Evolutionary conservation across 1,284 basidiomycete genomes (phyloP).

Genomic region (Phylloporus sp.): DNA sequence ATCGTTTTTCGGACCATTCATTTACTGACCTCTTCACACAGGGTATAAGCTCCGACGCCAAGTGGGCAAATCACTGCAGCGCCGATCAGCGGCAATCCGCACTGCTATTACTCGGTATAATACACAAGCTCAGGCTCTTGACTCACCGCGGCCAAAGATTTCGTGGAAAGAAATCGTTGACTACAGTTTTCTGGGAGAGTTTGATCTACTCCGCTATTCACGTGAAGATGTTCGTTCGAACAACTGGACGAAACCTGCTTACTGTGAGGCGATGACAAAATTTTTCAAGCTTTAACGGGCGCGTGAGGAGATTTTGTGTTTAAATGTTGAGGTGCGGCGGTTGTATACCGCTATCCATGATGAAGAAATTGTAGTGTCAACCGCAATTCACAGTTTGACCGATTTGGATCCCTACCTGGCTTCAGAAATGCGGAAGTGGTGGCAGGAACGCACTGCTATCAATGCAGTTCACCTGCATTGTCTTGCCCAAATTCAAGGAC

Average conservation of each 20-base stretch:
- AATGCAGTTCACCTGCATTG: no score
- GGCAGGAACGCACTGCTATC: no score
- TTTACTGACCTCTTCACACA: not conserved
- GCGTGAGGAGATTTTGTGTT: not conserved
- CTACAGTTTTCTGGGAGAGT: not conserved
- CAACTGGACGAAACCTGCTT: not conserved
- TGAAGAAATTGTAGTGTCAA: not conserved
- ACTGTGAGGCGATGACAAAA: not conserved
- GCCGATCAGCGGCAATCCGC: not conserved
- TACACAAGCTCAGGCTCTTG: not conserved
- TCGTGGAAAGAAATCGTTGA: not conserved
- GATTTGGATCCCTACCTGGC: not conserved
- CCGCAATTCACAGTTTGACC: not conserved
- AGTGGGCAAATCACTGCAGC: no score
- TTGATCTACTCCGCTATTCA: not conserved
- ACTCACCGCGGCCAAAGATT: not conserved
- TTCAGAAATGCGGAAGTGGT: no score
- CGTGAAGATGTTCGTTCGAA: not conserved
- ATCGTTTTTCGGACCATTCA: not conserved
- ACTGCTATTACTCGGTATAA: not conserved
- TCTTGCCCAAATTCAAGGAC: no score
- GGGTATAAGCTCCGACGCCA: no score
- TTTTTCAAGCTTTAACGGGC: not conserved
- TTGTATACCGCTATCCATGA: not conserved
- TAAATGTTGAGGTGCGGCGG: not conserved